phyloP scores from a whole-genome alignment of 148 eudicot genomes.

The Persicaria tinctoria region DNA sequence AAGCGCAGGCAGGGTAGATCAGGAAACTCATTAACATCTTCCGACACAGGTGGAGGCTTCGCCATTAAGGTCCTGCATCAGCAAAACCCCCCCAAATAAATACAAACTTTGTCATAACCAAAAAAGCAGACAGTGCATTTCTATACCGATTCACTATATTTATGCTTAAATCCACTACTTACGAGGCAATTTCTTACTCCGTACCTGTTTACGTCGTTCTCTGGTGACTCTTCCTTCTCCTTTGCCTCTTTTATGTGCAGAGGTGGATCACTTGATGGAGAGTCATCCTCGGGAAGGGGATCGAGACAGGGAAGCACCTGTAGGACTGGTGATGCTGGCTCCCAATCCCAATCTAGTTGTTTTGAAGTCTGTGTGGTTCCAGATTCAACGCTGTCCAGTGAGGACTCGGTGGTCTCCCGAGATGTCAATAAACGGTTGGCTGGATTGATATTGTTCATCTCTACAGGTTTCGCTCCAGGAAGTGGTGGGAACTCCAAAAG shows the following conservation, averaged over 20 bases:
- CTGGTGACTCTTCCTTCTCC: neutral
- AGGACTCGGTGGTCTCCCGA: neutral
- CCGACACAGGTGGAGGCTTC: neutral
- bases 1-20: neutral
- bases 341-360: neutral
- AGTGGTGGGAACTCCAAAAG: neutral
- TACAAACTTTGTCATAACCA: neutral
- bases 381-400: neutral
- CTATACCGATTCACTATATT: neutral
- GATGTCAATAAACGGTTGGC: neutral
- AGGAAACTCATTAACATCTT: neutral
- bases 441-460: neutral
- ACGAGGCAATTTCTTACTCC: neutral
- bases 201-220: neutral
- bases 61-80: neutral
- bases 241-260: neutral
- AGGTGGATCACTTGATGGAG: neutral
- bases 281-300: neutral
- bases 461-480: slow-evolving; percentile 1
- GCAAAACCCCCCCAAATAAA: neutral
- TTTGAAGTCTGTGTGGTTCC: neutral
- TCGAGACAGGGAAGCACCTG: neutral
- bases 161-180: too few species aligned
- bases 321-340: neutral
- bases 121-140: neutral